A percentile compares a stretch with the other conserved stretches of the same genome.
Conservation (phyloP, 2,329 filamentous ascomycete species). For the Raffaelea arxii region DNA sequence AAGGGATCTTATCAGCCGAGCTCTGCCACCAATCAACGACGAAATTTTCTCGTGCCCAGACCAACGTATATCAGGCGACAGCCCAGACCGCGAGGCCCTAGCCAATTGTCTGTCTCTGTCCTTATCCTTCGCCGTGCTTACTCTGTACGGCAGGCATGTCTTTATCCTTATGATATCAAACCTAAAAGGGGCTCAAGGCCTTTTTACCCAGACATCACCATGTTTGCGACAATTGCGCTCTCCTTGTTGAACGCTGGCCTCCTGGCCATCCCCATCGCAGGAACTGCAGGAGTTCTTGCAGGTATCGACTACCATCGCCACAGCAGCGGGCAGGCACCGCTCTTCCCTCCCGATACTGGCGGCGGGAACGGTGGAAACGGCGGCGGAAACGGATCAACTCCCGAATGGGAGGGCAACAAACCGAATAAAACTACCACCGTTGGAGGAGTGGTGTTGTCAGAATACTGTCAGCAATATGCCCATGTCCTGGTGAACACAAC, state of each 20-base stretch:
- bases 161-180: too few relatives aligned
- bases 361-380: slow-evolving; percentile 3
- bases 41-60: not conserved
- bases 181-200: too few relatives aligned
- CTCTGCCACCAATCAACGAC: not conserved
- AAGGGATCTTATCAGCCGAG: slow-evolving; percentile 2
- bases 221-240: slow-evolving; percentile 24
- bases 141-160: too few relatives aligned
- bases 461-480: slow-evolving; percentile 13
- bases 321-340: slow-evolving; percentile 31
- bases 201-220: too few relatives aligned
- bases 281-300: slow-evolving; percentile 31
- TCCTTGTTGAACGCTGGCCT: slow-evolving; percentile 41
- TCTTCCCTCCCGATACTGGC: slow-evolving; percentile 26
- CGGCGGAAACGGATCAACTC: slow-evolving; percentile 20
- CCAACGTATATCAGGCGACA: not conserved
- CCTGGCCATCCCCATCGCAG: slow-evolving; percentile 25
- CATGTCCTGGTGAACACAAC: slow-evolving; percentile 11
- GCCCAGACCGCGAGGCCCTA: not conserved
- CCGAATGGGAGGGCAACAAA: slow-evolving; percentile 12
- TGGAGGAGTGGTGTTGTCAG: slow-evolving; percentile 5
- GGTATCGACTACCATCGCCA: slow-evolving; percentile 35
- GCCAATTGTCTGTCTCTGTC: too few relatives aligned
- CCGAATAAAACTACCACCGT: slow-evolving; percentile 9
- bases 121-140: not conserved